Evolutionary conservation across 306 rosid species (phyloP).

Genomic region (Argentina anserina): DNA sequence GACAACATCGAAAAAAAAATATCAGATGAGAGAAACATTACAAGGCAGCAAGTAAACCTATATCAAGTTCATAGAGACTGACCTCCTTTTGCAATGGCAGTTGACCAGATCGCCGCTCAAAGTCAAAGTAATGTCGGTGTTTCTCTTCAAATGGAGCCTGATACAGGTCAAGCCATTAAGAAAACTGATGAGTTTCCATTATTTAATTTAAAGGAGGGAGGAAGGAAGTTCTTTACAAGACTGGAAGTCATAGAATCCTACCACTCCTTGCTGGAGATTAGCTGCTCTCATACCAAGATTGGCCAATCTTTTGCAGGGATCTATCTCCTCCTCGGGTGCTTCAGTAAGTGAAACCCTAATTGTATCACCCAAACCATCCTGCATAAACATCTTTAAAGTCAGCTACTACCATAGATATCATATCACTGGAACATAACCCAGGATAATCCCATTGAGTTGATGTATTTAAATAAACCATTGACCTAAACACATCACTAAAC

Average conservation of each 20-base stretch:
- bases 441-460: constrained; percentile 7
- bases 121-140: constrained; percentile 83
- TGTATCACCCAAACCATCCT: constrained; percentile 99
- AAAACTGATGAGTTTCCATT: constrained; percentile 15
- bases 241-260: constrained; percentile 40
- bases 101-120: constrained; percentile 96
- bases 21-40: constrained; percentile 6
- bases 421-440: constrained; percentile 9
- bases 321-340: constrained; percentile 97
- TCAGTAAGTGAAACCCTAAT: constrained; percentile 98
- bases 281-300: constrained; percentile 83
- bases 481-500: neutral
- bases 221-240: constrained; percentile 16
- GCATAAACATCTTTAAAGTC: constrained; percentile 16
- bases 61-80: constrained; percentile 10
- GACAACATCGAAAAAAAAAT: too few species aligned
- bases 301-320: constrained; percentile 90
- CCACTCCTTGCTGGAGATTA: constrained; percentile 91
- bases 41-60: neutral
- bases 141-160: constrained; percentile 95
- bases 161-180: constrained; percentile 26
- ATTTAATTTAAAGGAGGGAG: constrained; percentile 10
- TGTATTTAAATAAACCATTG: neutral
- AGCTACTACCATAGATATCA: constrained; percentile 9
- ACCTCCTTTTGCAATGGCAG: constrained; percentile 92